Evolutionary conservation across 306 rosid genomes (phyloP).

Genomic region (Styphnolobium japonicum): DNA sequence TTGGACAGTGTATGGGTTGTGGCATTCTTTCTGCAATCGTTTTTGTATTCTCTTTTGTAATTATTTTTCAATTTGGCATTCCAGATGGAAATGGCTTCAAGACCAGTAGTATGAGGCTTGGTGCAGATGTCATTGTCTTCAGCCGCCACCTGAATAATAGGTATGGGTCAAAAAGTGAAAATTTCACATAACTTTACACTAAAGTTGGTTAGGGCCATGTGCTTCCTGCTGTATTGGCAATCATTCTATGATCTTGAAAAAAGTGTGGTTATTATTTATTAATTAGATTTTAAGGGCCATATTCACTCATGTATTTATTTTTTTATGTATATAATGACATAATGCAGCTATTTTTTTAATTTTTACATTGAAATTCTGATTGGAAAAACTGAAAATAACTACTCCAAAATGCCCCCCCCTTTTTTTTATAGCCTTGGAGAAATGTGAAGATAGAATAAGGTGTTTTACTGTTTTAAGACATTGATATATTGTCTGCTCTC

Average conservation of each 20-base stretch:
- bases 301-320: not conserved
- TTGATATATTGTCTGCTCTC: not conserved
- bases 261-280: not conserved
- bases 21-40: conserved; percentile 21
- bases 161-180: conserved; percentile 41
- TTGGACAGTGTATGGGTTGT: conserved; percentile 78
- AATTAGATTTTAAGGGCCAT: not conserved
- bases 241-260: not conserved
- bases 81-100: conserved; percentile 99
- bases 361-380: not conserved
- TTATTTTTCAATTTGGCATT: conserved; percentile 45
- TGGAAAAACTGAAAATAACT: not conserved
- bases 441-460: conserved; percentile 1
- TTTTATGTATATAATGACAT: not conserved
- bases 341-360: not conserved
- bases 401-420: no score
- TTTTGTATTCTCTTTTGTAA: conserved; percentile 17
- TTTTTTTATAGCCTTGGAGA: not conserved
- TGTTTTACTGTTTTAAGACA: not conserved
- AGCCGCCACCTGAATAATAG: conserved; percentile 60
- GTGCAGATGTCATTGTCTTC: conserved; percentile 89
- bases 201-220: not conserved
- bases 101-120: conserved; percentile 97
- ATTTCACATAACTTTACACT: not conserved
- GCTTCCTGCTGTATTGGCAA: not conserved